Evolutionary conservation across 106 monocot genomes (phyloP).

Genomic region (Dioscorea dumetorum): DNA sequence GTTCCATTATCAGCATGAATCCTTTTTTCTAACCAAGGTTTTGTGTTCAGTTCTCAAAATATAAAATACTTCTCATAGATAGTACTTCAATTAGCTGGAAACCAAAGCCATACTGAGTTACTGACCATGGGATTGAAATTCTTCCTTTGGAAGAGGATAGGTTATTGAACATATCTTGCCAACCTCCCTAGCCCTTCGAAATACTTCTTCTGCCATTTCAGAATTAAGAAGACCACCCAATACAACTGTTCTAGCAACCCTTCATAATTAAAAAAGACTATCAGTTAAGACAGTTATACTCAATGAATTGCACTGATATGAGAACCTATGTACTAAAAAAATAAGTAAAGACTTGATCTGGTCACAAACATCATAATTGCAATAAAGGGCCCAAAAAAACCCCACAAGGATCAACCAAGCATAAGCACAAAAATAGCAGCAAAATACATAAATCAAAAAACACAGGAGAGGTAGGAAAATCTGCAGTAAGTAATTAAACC

Average conservation of each 20-base stretch:
- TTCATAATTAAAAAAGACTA: conserved; percentile 13
- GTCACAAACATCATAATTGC: too few species aligned
- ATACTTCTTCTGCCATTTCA: conserved; percentile 78
- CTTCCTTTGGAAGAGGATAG: conserved; percentile 76
- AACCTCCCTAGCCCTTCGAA: conserved; percentile 57
- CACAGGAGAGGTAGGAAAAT: too few species aligned
- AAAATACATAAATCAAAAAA: too few species aligned
- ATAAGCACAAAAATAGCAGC: too few species aligned
- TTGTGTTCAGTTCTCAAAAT: too few species aligned
- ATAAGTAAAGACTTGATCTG: neutral
- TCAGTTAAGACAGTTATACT: neutral
- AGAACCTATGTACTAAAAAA: neutral
- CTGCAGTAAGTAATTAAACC: too few species aligned
- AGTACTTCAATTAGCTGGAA: too few species aligned
- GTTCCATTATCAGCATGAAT: too few species aligned
- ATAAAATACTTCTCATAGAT: too few species aligned
- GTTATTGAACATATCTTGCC: conserved; percentile 55
- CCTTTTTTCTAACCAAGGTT: too few species aligned
- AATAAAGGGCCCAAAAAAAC: too few species aligned
- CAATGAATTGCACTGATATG: neutral
- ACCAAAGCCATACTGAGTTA: neutral
- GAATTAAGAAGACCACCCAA: conserved; percentile 62
- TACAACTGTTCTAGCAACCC: conserved; percentile 92
- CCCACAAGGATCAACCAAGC: too few species aligned
- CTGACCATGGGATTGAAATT: conserved; percentile 75